Evolutionary conservation across 2,329 filamentous ascomycete species (phyloP).

Genomic region (Apiospora rasikravindrae): DNA sequence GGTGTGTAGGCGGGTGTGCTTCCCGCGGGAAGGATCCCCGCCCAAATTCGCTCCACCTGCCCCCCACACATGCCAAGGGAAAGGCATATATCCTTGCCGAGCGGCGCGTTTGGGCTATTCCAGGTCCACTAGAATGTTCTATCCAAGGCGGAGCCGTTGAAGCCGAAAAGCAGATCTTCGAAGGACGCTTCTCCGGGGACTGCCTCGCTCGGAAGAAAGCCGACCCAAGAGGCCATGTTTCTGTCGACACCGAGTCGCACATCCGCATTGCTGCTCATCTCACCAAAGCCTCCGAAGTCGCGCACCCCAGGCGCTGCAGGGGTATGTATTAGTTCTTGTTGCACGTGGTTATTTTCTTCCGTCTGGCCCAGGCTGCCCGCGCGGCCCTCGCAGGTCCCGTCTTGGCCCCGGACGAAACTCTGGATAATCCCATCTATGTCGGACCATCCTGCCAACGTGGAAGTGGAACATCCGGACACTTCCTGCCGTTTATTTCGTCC

Average conservation of each 20-base stretch:
- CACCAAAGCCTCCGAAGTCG: not conserved
- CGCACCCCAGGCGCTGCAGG: not conserved
- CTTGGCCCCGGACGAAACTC: slow-evolving; percentile 15
- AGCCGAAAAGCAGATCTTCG: slow-evolving; percentile 21
- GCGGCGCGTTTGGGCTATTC: not conserved
- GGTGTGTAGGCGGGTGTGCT: not conserved
- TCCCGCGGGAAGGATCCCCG: not conserved
- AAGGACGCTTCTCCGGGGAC: not conserved
- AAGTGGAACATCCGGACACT: not conserved
- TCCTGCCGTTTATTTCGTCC: no score
- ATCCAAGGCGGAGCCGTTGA: slow-evolving; percentile 7
- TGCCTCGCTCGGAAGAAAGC: not conserved
- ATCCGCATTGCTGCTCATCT: not conserved
- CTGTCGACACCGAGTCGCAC: not conserved
- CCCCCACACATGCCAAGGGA: not conserved
- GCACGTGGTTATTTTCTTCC: not conserved
- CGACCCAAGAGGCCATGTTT: not conserved
- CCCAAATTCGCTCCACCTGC: not conserved
- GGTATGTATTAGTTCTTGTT: not conserved
- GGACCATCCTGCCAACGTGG: not conserved
- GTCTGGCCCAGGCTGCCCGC: not conserved
- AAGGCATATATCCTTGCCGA: not conserved
- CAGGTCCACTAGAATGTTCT: not conserved
- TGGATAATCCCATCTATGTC: slow-evolving; percentile 23
- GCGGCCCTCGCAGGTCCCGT: not conserved